These are phyloP conservation scores for Aspergillus hiratsukae DNA, from an alignment of 2,329 filamentous ascomycete genomes.

Conservation along the genomic window DNA sequence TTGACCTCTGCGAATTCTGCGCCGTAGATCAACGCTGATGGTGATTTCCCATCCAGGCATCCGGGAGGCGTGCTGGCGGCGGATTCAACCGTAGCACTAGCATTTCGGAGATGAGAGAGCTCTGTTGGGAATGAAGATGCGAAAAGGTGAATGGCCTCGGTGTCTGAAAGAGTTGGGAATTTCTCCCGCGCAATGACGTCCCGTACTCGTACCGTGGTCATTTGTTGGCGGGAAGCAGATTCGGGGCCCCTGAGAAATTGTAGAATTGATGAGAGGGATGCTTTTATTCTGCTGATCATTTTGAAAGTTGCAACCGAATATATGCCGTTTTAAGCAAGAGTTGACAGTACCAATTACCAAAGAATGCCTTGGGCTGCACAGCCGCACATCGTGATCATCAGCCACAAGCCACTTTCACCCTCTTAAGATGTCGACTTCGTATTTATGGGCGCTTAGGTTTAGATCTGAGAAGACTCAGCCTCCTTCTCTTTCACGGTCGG, in stretches of 20 bases:
- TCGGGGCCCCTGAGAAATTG: background rate
- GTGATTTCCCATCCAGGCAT: background rate
- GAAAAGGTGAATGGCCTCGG: background rate
- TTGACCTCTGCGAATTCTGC: constrained; percentile 36
- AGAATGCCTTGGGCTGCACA: background rate
- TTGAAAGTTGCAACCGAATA: background rate
- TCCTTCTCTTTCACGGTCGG: background rate
- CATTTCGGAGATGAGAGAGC: constrained; percentile 4
- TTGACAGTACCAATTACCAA: background rate
- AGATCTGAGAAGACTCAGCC: background rate
- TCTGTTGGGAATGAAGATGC: background rate
- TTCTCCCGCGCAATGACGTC: background rate
- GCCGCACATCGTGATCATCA: background rate
- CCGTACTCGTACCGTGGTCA: background rate
- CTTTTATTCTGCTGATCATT: background rate
- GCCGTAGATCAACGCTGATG: constrained; percentile 6
- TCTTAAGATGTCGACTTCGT: background rate
- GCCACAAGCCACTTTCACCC: background rate
- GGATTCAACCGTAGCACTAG: constrained; percentile 6
- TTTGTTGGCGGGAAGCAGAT: background rate
- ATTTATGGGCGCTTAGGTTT: background rate
- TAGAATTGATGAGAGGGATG: background rate
- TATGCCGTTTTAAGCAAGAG: background rate
- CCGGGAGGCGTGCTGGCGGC: background rate
- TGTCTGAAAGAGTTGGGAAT: background rate